Evolutionary conservation across 257 asterid genomes (phyloP).

Genomic region (Verbena officinalis): DNA sequence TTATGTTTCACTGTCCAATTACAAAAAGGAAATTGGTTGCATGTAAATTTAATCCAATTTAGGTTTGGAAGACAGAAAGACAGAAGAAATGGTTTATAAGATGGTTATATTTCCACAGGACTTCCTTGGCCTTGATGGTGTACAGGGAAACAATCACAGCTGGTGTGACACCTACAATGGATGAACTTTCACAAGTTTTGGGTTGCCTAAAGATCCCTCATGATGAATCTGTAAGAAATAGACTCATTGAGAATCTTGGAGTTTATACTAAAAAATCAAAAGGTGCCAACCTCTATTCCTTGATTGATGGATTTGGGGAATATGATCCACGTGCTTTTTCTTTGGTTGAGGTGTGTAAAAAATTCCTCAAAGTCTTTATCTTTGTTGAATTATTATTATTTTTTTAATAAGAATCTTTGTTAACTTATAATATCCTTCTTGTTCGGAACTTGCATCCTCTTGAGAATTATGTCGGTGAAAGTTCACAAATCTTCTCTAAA

Average conservation of each 20-base stretch:
- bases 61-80: conserved; percentile 8
- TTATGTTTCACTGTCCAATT: background rate
- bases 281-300: conserved; percentile 58
- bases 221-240: conserved; percentile 64
- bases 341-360: conserved; percentile 72
- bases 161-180: conserved; percentile 70
- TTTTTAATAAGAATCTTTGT: too few relatives aligned
- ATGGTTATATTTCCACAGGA: conserved; percentile 64
- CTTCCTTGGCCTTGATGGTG: conserved; percentile 84
- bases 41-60: conserved; percentile 8
- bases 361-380: conserved; percentile 16
- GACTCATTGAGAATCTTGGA: conserved; percentile 78
- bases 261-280: conserved; percentile 45
- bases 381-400: conserved; percentile 6
- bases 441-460: conserved; percentile 32
- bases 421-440: conserved; percentile 4
- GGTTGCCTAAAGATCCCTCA: conserved; percentile 90
- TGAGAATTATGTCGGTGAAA: conserved; percentile 22
- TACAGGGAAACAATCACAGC: conserved; percentile 81
- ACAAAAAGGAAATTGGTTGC: conserved; percentile 3
- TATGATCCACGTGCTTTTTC: conserved; percentile 96
- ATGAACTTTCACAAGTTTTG: conserved; percentile 80
- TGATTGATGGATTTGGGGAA: conserved; percentile 95
- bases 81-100: conserved; percentile 31
- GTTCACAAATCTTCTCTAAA: conserved; percentile 29